Evolutionary conservation across 1,284 basidiomycete genomes (phyloP), one percentile per base, ranked within the genome.

Genomic region (Ganoderma lingzhi): DNA sequence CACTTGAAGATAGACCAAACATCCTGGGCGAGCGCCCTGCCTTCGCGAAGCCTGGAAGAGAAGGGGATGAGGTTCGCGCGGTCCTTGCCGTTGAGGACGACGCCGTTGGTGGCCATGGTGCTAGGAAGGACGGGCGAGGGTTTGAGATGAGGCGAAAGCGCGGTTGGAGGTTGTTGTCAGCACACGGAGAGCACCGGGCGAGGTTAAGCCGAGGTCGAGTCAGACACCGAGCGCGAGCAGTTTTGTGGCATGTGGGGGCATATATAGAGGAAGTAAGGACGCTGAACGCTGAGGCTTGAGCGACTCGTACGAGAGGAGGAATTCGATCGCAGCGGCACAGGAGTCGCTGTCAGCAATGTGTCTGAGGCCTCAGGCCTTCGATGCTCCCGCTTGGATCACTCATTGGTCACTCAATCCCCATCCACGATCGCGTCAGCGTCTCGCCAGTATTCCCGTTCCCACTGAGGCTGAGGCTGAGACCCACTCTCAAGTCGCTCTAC

Each of bases 1-100:
- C 76, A 96, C 95, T 95, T 96, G 88, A 90, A 97, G 79, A 96
- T 95, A 3, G 94, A 93, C 95, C 95, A 97, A 42, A 97, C 95
- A 82, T 97, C 95, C 80, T 92, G 87, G 12, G 87, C 90, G 48
- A 95, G 80, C 1, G 93, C 93, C 48, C 93, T 86, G 28, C 93
- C 93, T 51, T 93, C 90, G 72, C 80, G 83, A 71, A 95, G 83
- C 62, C 93, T 86, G 1, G 89, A 90, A 1, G 93, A 90, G 78
- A 89, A 87, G 2, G 88, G 84, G 62, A 94, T 83, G 67, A 88
- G 83, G 58, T 85, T 84, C 4, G 83, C 84, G 63, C 86, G 84
- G 73, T 87, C 84, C 58, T 77, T 69, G 72, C 75, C 35, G 6
- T 60, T 60, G 62, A 66, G 65, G 64, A 53, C 62, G 55, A 28